Evolutionary conservation across 2,329 filamentous ascomycete genomes (phyloP), one percentile per base, ranked within the genome.

Genomic region (Mycogone perniciosa): DNA sequence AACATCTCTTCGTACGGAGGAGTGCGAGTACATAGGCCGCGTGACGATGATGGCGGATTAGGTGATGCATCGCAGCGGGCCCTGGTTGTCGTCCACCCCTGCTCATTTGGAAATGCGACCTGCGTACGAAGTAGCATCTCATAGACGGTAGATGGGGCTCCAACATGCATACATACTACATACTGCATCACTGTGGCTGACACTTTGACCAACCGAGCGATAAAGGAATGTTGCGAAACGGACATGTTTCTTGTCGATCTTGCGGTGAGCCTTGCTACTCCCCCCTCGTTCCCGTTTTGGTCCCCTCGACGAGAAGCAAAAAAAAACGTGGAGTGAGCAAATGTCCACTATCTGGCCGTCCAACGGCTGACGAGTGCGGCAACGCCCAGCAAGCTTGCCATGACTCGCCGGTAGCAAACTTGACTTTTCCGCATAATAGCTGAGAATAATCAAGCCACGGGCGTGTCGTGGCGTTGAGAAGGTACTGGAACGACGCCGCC

Each of bases 1-100:
- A 9, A 38, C 2, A 10, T 11, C 35, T 38, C n/a, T 30, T 33
- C 20, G 4, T 11, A 41, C 20, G 31, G 35, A 38, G 20, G 38
- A 20, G 31, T 13, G 31, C 34, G 44, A 13, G 33, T 35, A 35
- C 35, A 34, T 46, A 7, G 38, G 31, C 45, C 45, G 44, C 49
- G 41, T 52, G 50, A 52, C 50, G 50, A 52, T 52, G 50, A 34
- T 31, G 43, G 41, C 44, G 48, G 50, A 52, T 52, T 52, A 46
- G 40, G 40, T 41, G 50, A 46, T 52, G 50, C 50, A 44, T 11
- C 40, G 35, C 6, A 31, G 50, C 50, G 50, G 44, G 48, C 44
- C 50, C 45, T 44, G 35, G 40, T 40, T 30, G 40, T 48, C 20
- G 29, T 39, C 20, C 42, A 29, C 34, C 46, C n/a, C 29, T 44